Percentiles rank a stretch among this genome's conserved stretches.
phyloP scores from a whole-genome alignment of 176 grass and related monocot genomes.

The Phragmites australis region DNA sequence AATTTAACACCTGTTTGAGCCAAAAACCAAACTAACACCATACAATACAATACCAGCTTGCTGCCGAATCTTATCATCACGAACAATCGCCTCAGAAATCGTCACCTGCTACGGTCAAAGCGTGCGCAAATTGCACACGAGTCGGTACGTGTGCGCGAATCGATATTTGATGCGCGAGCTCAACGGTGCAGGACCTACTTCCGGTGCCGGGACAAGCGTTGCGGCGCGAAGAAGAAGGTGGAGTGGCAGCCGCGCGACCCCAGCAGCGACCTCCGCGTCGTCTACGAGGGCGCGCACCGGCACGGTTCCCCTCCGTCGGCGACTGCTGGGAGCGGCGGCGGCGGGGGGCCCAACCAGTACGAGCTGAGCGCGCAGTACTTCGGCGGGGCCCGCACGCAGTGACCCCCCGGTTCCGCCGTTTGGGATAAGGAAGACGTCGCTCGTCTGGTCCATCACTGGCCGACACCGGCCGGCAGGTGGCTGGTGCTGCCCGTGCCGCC shows the following conservation, averaged over 20 bases:
- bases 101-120: not conserved
- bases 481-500: not conserved
- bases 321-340: not conserved
- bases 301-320: conserved; percentile 36
- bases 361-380: conserved; percentile 63
- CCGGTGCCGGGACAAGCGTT: conserved; percentile 64
- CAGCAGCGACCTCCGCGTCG: conserved; percentile 33
- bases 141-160: too few relatives aligned
- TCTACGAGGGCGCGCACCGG: conserved; percentile 55
- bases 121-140: not conserved
- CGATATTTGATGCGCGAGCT: too few relatives aligned
- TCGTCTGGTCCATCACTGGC: too few relatives aligned
- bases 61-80: conserved; percentile 1
- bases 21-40: too few relatives aligned
- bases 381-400: conserved; percentile 28
- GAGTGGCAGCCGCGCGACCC: conserved; percentile 63
- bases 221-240: conserved; percentile 73
- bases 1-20: too few relatives aligned
- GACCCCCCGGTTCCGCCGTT: not conserved
- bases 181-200: conserved; percentile 73
- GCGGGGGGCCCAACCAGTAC: conserved; percentile 47
- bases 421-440: not conserved
- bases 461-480: not conserved
- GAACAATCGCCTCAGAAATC: not conserved
- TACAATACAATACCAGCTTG: too few relatives aligned